These are phyloP conservation scores for Eimeria necatrix DNA, from an alignment of 169 alveolate species.

Conservation along the genomic window DNA sequence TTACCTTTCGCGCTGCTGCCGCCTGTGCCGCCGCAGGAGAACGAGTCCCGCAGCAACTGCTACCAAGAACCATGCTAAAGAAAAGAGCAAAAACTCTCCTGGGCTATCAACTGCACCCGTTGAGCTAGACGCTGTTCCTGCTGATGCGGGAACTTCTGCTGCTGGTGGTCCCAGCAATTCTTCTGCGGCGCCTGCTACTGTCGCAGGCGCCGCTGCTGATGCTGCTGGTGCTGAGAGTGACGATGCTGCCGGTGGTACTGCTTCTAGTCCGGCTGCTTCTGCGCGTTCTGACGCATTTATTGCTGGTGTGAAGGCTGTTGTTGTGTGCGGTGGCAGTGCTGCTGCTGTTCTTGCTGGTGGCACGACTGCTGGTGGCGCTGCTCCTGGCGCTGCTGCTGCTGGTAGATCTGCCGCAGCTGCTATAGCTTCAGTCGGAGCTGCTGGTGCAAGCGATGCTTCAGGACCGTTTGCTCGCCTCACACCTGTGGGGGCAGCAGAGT, in stretches of 20 bases:
- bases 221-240: background rate
- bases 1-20: constrained; percentile 28
- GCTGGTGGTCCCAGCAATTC: background rate
- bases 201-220: background rate
- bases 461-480: background rate
- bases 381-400: background rate
- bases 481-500: too few relatives aligned
- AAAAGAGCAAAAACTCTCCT: constrained; percentile 8
- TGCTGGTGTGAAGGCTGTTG: background rate
- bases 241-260: background rate
- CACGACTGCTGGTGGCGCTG: background rate
- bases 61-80: constrained; percentile 43
- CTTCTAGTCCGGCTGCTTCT: background rate
- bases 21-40: constrained; percentile 45
- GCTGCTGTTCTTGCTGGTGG: constrained; percentile 3
- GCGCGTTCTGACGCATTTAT: background rate
- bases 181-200: constrained; percentile 31
- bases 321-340: background rate
- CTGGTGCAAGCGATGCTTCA: background rate
- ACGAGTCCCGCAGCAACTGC: constrained; percentile 37
- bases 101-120: background rate
- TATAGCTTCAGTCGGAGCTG: background rate
- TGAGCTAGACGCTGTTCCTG: constrained; percentile 8
- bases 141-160: constrained; percentile 22
- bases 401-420: background rate